Percentiles rank a stretch among this genome's conserved stretches.
phyloP scores from a whole-genome alignment of 805 yeast genomes.

The Lachancea meyersii region DNA sequence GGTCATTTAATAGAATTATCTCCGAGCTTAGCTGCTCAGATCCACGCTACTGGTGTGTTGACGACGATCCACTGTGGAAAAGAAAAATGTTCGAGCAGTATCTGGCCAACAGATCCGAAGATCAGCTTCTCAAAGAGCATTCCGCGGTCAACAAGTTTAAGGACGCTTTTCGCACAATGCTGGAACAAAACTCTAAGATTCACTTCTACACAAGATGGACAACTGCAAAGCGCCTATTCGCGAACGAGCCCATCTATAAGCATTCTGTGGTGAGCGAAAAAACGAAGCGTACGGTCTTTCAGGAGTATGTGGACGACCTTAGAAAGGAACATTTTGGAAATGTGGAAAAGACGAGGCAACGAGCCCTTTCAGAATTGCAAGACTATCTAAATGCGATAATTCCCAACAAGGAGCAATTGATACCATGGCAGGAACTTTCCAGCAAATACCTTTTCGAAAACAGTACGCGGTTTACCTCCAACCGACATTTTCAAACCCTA shows the following conservation, averaged over 20 bases:
- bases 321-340: conserved; percentile 26
- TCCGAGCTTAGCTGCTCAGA: conserved; percentile 45
- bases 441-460: conserved; percentile 30
- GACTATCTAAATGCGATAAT: conserved; percentile 41
- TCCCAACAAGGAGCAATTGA: conserved; percentile 16
- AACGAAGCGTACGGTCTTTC: conserved; percentile 49
- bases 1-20: conserved; percentile 69
- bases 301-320: conserved; percentile 42
- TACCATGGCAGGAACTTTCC: conserved; percentile 24
- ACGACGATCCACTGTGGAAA: conserved; percentile 51
- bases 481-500: conserved; percentile 47
- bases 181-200: conserved; percentile 41
- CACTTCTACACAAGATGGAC: conserved; percentile 59
- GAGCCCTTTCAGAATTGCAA: conserved; percentile 49
- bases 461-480: conserved; percentile 52
- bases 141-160: conserved; percentile 50
- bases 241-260: conserved; percentile 60
- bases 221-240: conserved; percentile 45
- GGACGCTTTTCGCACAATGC: conserved; percentile 44
- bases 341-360: conserved; percentile 32
- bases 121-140: conserved; percentile 48
- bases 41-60: conserved; percentile 61
- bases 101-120: conserved; percentile 43
- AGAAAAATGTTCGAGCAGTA: conserved; percentile 60
- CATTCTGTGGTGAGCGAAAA: conserved; percentile 54